phyloP scores from a whole-genome alignment of 768 basidiomycete genomes.

The Omphalotus guepiniiformis region DNA sequence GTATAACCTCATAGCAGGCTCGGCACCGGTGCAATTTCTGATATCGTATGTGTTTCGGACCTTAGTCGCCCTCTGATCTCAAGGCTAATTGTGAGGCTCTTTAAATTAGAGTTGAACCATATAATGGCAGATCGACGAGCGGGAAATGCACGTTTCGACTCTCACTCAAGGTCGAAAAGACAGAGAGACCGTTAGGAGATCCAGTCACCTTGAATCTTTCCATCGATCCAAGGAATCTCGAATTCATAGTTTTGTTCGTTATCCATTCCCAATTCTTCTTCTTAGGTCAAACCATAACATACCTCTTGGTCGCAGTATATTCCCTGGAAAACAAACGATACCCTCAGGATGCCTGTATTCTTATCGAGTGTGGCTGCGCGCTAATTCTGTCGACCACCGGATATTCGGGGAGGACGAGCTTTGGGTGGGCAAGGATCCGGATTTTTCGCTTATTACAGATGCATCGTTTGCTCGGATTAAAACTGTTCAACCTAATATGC shows the following conservation, averaged over 20 bases:
- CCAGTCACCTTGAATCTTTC: constrained; percentile 41
- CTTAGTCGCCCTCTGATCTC: background rate
- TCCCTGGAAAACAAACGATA: constrained; percentile 54
- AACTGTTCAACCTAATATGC: constrained; percentile 35
- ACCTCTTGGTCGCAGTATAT: constrained; percentile 33
- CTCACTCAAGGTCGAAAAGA: constrained; percentile 47
- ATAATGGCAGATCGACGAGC: constrained; percentile 13
- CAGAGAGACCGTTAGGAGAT: constrained; percentile 50
- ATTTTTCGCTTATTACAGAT: constrained; percentile 53
- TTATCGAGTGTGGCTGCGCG: constrained; percentile 62
- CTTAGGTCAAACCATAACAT: background rate
- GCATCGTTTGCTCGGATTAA: constrained; percentile 52
- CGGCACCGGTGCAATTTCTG: constrained; percentile 43
- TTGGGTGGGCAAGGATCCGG: constrained; percentile 64
- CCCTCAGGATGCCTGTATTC: constrained; percentile 53
- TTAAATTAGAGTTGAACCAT: constrained; percentile 11
- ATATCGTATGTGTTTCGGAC: constrained; percentile 41
- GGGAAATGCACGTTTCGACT: constrained; percentile 53
- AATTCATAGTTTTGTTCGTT: constrained; percentile 61
- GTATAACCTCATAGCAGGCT: constrained; percentile 42
- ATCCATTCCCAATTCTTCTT: constrained; percentile 3
- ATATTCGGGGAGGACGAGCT: constrained; percentile 61
- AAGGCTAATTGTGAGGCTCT: background rate
- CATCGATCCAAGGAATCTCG: constrained; percentile 50
- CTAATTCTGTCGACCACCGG: constrained; percentile 55